Evolutionary conservation across 208 protist species (phyloP), one percentile per base, ranked within the genome.

Genomic region (Leishmania guyanensis): DNA sequence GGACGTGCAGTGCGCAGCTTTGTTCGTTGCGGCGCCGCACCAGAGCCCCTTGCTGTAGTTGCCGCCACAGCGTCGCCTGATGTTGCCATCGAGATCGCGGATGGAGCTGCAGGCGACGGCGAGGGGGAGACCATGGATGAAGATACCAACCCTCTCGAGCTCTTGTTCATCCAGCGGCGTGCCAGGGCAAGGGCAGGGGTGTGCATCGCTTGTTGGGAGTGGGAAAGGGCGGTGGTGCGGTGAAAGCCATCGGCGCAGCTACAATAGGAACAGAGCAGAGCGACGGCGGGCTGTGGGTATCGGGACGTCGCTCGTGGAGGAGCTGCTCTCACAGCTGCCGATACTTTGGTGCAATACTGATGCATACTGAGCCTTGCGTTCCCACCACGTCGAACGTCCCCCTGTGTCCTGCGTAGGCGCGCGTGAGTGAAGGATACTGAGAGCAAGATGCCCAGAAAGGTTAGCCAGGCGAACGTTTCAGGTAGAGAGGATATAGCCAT

Each of bases 1-100:
- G 62, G 79, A 22, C 69, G 84, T 12, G 81, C 81, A 20, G 60
- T 33, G 76, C 81, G 81, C 56, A 84, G 75, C 69, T 77, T 77
- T 16, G 16, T 14, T 50, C 0, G 74, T 22, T 62, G 74, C 54
- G 74, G 6, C 56, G 14, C 53, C 39, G 56, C 3, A 39, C 50
- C 71, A 33, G 74, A 36, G 50, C 54, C 56, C 56, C 29, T 77
- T 36, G 56, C 53, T 22, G 74, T 29, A 22, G 36, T 22, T 46
- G 39, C 22, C 29, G 74, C 39, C 33, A 66, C 54, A 20, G 8
- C 53, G 56, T 33, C 33, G n/a, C 22, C 51, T 3, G 71, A 76
- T 46, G 51, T 16, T 46, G 71, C 51, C 33, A 20, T 54, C 71
- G 51, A 36, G n/a, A 39, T 33, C 5, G 39, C 20, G 43, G 22